A percentile compares a stretch with the other conserved stretches of the same genome.
Evolutionary conservation across 495 filamentous ascomycete genomes (phyloP).

Genomic region (Podospora fimiseda): DNA sequence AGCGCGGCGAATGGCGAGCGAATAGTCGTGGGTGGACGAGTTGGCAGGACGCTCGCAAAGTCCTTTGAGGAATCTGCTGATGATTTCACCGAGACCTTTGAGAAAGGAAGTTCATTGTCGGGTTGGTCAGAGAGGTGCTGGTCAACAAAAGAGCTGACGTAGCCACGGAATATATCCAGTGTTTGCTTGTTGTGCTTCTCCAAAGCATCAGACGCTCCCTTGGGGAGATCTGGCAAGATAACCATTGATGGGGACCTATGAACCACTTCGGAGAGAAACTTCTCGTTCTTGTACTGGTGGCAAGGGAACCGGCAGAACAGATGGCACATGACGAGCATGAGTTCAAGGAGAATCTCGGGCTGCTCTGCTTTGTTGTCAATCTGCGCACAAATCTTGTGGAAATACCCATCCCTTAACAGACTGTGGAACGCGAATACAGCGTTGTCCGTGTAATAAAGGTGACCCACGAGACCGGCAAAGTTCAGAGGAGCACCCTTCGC

Average conservation of each 20-base stretch:
- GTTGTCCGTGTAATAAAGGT: slow-evolving; percentile 69
- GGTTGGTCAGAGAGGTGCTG: slow-evolving; percentile 48
- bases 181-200: slow-evolving; percentile 56
- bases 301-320: slow-evolving; percentile 45
- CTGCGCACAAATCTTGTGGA: slow-evolving; percentile 54
- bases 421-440: slow-evolving; percentile 67
- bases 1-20: slow-evolving; percentile 65
- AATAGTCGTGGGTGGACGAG: slow-evolving; percentile 22
- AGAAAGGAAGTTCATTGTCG: slow-evolving; percentile 55
- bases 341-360: slow-evolving; percentile 24
- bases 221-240: slow-evolving; percentile 57
- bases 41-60: background rate
- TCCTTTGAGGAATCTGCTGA: slow-evolving; percentile 2
- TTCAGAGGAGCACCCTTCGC: slow-evolving; percentile 56
- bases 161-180: slow-evolving; percentile 55
- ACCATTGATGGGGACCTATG: slow-evolving; percentile 53
- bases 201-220: slow-evolving; percentile 47
- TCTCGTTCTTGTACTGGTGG: slow-evolving; percentile 12
- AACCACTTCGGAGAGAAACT: slow-evolving; percentile 26
- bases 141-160: slow-evolving; percentile 60
- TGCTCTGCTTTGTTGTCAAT: slow-evolving; percentile 34
- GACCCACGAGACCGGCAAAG: slow-evolving; percentile 58
- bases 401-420: slow-evolving; percentile 60
- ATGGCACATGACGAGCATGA: slow-evolving; percentile 64
- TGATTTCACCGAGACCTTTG: slow-evolving; percentile 21